Percentiles rank a stretch among this genome's conserved stretches.
Conservation (phyloP, 1,284 basidiomycete genomes). For the Papiliotrema laurentii region DNA sequence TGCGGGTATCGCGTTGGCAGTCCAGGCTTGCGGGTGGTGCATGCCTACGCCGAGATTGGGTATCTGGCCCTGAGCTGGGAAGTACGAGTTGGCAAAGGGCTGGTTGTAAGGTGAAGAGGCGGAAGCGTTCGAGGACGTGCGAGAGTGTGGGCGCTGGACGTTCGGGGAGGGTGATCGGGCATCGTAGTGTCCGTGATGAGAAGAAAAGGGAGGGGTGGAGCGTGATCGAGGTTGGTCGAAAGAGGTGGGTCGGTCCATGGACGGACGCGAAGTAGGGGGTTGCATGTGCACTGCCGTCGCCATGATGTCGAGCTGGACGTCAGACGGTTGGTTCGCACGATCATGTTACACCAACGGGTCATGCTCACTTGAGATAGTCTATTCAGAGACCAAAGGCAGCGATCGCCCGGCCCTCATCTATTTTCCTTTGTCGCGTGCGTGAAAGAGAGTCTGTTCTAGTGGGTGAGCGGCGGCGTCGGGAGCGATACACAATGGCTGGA, state of each 20-base stretch:
- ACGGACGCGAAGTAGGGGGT: slow-evolving; percentile 33
- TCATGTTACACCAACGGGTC: too few relatives aligned
- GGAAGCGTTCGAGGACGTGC: slow-evolving; percentile 2
- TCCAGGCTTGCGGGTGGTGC: slow-evolving; percentile 17
- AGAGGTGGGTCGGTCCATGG: slow-evolving; percentile 41
- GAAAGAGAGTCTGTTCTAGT: too few relatives aligned
- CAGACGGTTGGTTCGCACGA: too few relatives aligned
- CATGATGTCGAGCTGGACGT: too few relatives aligned
- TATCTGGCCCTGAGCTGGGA: slow-evolving; percentile 11
- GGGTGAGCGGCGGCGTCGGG: too few relatives aligned
- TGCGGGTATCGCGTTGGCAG: slow-evolving; percentile 23
- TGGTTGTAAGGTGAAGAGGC: slow-evolving; percentile 8
- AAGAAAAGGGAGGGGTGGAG: slow-evolving; percentile 25
- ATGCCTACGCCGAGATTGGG: slow-evolving; percentile 7
- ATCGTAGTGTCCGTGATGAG: slow-evolving; percentile 13
- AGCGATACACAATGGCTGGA: too few relatives aligned
- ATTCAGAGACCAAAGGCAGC: too few relatives aligned
- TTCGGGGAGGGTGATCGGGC: slow-evolving; percentile 22
- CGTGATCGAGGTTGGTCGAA: slow-evolving; percentile 34
- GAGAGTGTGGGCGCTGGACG: slow-evolving; percentile 12
- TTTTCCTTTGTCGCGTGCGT: too few relatives aligned
- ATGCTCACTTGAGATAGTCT: too few relatives aligned
- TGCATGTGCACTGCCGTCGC: slow-evolving; percentile 37
- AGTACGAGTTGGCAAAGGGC: slow-evolving; percentile 1
- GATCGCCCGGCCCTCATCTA: too few relatives aligned